Percentiles rank a stretch among this genome's conserved stretches.
Evolutionary conservation across 2,329 filamentous ascomycete genomes (phyloP).

Genomic region (Helotiales sp.): DNA sequence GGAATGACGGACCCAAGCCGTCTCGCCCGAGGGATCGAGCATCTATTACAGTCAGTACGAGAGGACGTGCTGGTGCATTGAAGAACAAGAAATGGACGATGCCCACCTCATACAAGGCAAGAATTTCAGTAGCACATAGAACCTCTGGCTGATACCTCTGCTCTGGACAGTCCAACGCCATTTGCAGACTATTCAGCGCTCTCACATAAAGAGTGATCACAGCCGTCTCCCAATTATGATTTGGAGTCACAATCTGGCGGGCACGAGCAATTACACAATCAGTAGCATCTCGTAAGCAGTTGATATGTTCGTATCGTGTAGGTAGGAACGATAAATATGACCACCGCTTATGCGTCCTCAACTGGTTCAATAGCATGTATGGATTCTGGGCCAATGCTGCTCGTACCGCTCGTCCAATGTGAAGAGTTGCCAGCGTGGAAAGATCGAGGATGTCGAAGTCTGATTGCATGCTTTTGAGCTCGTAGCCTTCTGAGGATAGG

Average conservation of each 20-base stretch:
- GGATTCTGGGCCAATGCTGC: constrained; percentile 25
- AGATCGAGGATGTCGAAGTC: constrained; percentile 30
- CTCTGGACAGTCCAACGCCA: constrained; percentile 25
- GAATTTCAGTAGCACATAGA: constrained; percentile 29
- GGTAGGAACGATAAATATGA: constrained; percentile 33
- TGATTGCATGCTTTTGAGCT: constrained; percentile 27
- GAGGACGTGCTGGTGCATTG: not conserved
- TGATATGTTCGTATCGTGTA: constrained; percentile 26
- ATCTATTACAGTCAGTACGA: constrained; percentile 30
- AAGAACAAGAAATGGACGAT: constrained; percentile 21
- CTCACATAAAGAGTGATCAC: constrained; percentile 27
- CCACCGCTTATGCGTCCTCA: constrained; percentile 27
- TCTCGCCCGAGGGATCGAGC: constrained; percentile 32
- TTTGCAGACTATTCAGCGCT: constrained; percentile 26
- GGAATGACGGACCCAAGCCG: constrained; percentile 36
- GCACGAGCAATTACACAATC: constrained; percentile 32
- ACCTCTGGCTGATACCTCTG: constrained; percentile 27
- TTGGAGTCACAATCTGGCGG: constrained; percentile 26
- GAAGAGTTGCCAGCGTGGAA: constrained; percentile 31
- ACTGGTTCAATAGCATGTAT: constrained; percentile 24
- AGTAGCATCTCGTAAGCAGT: constrained; percentile 29
- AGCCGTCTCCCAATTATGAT: constrained; percentile 16
- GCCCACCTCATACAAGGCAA: constrained; percentile 29
- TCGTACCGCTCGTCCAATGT: constrained; percentile 29
- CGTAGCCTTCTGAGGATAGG: constrained; percentile 28